A percentile compares a stretch with the other conserved stretches of the same genome.
Evolutionary conservation across 345 rosid genomes (phyloP).

Genomic region (Syzygium aromaticum): DNA sequence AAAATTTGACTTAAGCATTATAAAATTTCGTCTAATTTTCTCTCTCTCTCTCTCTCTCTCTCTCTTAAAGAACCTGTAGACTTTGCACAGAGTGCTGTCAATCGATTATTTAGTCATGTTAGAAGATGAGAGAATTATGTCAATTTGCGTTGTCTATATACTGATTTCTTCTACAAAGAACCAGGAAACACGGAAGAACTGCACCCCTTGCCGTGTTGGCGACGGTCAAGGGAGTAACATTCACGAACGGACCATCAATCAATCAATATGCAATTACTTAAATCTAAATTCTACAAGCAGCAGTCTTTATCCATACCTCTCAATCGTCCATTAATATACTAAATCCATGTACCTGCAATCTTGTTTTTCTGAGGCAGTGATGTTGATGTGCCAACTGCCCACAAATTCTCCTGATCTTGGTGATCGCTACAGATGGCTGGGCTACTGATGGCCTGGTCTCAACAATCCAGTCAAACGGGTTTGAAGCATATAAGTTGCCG

Average conservation of each 20-base stretch:
- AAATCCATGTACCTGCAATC: not conserved
- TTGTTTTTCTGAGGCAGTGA: not conserved
- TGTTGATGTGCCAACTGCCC: not conserved
- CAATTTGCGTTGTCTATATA: not conserved
- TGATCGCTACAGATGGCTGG: not conserved
- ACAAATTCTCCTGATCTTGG: not conserved
- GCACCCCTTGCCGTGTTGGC: not conserved
- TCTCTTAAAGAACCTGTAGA: not conserved
- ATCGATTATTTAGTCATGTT: not conserved
- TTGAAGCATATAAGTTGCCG: not conserved
- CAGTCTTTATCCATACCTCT: not conserved
- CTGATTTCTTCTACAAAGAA: not conserved
- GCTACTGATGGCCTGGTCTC: not conserved
- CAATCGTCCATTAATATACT: not conserved
- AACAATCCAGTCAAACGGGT: not conserved
- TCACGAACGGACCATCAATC: not conserved
- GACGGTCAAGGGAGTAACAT: not conserved
- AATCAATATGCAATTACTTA: not conserved
- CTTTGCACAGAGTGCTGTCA: not conserved
- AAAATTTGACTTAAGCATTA: not conserved
- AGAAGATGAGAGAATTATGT: not conserved
- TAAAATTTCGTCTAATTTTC: not conserved
- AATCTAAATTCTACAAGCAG: not conserved
- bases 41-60: not conserved
- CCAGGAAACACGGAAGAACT: not conserved